Conservation (phyloP, 2,329 filamentous ascomycete genomes). For the Colletotrichum musicola region DNA sequence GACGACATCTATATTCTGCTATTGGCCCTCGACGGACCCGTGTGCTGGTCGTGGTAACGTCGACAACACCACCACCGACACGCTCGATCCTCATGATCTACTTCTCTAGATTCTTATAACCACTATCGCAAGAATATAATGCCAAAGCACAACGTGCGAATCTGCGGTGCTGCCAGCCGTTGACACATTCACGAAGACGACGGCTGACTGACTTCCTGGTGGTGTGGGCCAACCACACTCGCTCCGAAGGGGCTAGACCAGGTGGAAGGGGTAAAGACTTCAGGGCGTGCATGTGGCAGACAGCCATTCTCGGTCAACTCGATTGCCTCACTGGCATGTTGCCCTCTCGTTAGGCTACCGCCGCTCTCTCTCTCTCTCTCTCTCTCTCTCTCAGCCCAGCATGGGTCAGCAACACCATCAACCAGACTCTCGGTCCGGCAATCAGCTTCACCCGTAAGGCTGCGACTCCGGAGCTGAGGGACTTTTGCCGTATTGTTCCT, state of each 20-base stretch:
- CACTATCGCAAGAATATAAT: neutral
- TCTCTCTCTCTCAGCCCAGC: constrained; percentile 23
- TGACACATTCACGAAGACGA: neutral
- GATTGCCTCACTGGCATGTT: constrained; percentile 18
- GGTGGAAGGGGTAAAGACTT: constrained; percentile 7
- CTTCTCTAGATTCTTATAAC: neutral
- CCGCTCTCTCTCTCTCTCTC: neutral
- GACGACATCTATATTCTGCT: neutral
- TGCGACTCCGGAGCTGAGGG: constrained; percentile 14
- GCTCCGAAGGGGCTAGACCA: constrained; percentile 2
- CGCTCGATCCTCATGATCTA: neutral
- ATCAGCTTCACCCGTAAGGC: constrained; percentile 3
- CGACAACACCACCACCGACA: neutral
- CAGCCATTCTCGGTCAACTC: constrained; percentile 24
- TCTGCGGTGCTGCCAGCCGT: neutral
- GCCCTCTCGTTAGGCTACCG: too few relatives aligned
- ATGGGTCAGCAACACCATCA: constrained; percentile 26
- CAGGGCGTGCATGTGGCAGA: constrained; percentile 25
- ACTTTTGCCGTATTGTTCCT: neutral
- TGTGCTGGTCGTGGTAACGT: neutral
- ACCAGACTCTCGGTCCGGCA: constrained; percentile 20
- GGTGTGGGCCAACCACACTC: constrained; percentile 6
- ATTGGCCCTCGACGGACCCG: neutral
- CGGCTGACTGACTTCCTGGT: constrained; percentile 1
- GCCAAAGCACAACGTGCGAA: neutral